Conservation (phyloP, 257 asterid genomes). For the Solanum habrochaites region DNA sequence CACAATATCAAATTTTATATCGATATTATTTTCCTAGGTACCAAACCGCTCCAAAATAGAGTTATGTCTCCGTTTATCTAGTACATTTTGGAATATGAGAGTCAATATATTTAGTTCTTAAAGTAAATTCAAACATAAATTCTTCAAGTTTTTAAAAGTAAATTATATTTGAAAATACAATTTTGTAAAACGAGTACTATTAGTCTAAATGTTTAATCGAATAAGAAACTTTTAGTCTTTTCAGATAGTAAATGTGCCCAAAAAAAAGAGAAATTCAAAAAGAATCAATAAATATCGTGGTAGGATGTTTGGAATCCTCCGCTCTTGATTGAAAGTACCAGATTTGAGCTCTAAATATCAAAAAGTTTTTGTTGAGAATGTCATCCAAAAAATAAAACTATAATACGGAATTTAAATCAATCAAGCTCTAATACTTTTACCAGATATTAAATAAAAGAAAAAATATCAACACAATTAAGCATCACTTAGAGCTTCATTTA, state of each 20-base stretch:
- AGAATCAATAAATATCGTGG: background rate
- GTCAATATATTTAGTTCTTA: too few relatives aligned
- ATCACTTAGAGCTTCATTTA: too few relatives aligned
- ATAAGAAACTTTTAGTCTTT: background rate
- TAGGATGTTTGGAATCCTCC: background rate
- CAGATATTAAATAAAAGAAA: too few relatives aligned
- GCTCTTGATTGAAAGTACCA: too few relatives aligned
- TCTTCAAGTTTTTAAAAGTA: background rate
- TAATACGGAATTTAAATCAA: background rate
- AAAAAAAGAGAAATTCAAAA: background rate
- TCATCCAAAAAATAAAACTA: background rate
- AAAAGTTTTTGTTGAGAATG: background rate
- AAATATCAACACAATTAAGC: background rate
- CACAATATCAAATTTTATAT: background rate
- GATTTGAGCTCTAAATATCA: background rate
- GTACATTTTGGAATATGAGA: too few relatives aligned
- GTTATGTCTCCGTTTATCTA: background rate
- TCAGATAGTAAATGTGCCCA: background rate
- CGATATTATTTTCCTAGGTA: background rate
- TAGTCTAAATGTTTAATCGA: background rate
- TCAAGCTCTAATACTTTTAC: background rate
- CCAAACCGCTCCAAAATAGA: background rate
- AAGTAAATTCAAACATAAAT: too few relatives aligned
- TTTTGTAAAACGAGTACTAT: background rate
- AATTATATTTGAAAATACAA: background rate